Evolutionary conservation across 2,329 filamentous ascomycete species (phyloP).

Genomic region (Leptographium procerum): DNA sequence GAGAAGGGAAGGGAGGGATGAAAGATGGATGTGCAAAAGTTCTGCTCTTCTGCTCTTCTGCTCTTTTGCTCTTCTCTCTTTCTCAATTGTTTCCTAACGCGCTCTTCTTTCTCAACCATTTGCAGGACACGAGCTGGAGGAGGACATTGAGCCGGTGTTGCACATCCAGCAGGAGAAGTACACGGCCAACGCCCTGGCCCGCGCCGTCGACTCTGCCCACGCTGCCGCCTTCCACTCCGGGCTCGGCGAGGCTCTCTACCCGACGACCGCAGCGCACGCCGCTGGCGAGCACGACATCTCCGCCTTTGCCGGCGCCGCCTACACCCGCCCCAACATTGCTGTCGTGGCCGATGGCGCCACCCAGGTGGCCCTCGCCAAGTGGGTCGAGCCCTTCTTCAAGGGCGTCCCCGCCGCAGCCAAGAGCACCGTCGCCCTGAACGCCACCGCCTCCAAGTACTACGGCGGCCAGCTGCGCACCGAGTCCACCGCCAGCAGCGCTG

Average conservation of each 20-base stretch:
- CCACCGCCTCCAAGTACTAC: constrained; percentile 69
- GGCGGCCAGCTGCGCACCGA: constrained; percentile 89
- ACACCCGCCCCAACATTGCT: constrained; percentile 82
- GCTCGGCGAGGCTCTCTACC: constrained; percentile 68
- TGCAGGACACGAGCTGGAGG: constrained; percentile 77
- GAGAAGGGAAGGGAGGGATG: too few relatives aligned
- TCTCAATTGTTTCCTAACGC: too few relatives aligned
- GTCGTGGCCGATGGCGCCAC: constrained; percentile 82
- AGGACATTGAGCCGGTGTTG: constrained; percentile 72
- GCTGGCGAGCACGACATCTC: constrained; percentile 64
- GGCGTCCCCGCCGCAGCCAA: constrained; percentile 47
- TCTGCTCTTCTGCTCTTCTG: constrained; percentile 10
- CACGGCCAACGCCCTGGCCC: constrained; percentile 46
- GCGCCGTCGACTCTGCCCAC: constrained; percentile 81
- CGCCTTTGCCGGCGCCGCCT: constrained; percentile 66
- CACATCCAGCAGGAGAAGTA: constrained; percentile 66
- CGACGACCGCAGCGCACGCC: constrained; percentile 66
- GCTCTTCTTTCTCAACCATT: constrained; percentile 4
- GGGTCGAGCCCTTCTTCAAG: constrained; percentile 88
- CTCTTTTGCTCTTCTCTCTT: neutral
- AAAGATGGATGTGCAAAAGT: too few relatives aligned
- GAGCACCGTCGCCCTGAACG: constrained; percentile 43
- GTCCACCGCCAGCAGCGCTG: constrained; percentile 63
- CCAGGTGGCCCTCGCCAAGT: constrained; percentile 67
- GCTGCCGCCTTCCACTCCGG: constrained; percentile 84